Evolutionary conservation across 2,329 filamentous ascomycete genomes (phyloP).

Genomic region (Cordyceps pruinosa): DNA sequence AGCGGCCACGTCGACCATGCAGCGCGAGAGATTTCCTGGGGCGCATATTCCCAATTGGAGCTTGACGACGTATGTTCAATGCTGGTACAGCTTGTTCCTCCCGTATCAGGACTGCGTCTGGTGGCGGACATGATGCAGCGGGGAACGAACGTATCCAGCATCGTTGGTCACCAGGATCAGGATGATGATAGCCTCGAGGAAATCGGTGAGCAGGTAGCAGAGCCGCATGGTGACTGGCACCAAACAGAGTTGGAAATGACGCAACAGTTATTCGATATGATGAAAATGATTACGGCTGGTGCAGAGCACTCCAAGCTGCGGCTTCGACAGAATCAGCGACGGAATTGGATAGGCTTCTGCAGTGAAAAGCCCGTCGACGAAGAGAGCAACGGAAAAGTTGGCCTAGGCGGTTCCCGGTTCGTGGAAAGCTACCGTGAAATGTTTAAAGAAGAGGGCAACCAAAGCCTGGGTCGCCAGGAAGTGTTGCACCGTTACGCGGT

Average conservation of each 20-base stretch:
- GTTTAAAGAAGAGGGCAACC: background rate
- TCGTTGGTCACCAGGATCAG: constrained; percentile 19
- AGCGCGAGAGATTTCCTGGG: constrained; percentile 8
- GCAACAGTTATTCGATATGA: background rate
- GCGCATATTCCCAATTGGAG: background rate
- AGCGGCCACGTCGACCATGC: constrained; percentile 7
- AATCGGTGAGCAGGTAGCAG: background rate
- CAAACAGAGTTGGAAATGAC: background rate
- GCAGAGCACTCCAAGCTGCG: background rate
- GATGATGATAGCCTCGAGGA: background rate
- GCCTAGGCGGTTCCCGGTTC: background rate
- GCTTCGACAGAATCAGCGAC: background rate
- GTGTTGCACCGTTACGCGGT: constrained; percentile 9
- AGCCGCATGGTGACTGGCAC: background rate
- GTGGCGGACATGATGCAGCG: constrained; percentile 10
- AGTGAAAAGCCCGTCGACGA: background rate
- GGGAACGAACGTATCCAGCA: constrained; percentile 15
- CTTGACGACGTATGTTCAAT: background rate
- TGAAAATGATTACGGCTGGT: background rate
- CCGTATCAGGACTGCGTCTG: background rate
- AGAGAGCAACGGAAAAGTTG: background rate
- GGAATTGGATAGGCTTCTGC: background rate
- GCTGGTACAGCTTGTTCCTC: constrained; percentile 2
- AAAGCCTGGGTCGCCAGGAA: background rate
- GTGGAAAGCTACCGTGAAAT: background rate